Percentiles rank a stretch among this genome's conserved stretches.
These are phyloP conservation scores for Kazachstania sp. DNA, from an alignment of 1,139 yeast genomes.

Conservation along the genomic window DNA sequence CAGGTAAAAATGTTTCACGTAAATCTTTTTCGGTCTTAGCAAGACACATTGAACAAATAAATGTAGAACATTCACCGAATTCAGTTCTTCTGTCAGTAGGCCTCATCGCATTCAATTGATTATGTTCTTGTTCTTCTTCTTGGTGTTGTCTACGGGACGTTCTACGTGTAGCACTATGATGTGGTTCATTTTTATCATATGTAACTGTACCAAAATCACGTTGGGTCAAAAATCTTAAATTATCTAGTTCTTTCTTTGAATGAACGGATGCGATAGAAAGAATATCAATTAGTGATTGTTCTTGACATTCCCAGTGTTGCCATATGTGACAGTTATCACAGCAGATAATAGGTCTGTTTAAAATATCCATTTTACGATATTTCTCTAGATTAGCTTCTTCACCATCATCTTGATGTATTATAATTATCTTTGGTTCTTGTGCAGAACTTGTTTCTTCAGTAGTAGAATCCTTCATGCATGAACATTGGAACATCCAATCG, in stretches of 20 bases:
- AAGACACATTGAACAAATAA: slow-evolving; percentile 24
- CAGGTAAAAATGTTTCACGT: slow-evolving; percentile 20
- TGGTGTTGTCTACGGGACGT: slow-evolving; percentile 18
- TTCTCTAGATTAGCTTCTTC: slow-evolving; percentile 24
- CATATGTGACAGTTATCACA: slow-evolving; percentile 30
- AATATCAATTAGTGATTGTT: slow-evolving; percentile 10
- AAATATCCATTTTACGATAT: not conserved
- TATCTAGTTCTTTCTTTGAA: slow-evolving; percentile 8
- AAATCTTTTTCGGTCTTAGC: slow-evolving; percentile 18
- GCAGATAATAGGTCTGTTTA: slow-evolving; percentile 20
- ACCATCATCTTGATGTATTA: slow-evolving; percentile 11
- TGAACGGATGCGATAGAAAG: slow-evolving; percentile 8
- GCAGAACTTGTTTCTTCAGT: slow-evolving; percentile 3
- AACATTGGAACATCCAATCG: slow-evolving; percentile 29
- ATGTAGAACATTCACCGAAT: slow-evolving; percentile 17
- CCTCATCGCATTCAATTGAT: slow-evolving; percentile 9
- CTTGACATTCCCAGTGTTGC: slow-evolving; percentile 30
- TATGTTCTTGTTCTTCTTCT: slow-evolving; percentile 7
- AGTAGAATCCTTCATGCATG: slow-evolving; percentile 11
- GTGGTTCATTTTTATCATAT: slow-evolving; percentile 10
- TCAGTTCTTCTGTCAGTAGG: slow-evolving; percentile 23
- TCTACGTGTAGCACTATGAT: slow-evolving; percentile 15
- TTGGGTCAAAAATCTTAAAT: slow-evolving; percentile 9
- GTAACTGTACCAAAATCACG: slow-evolving; percentile 17
- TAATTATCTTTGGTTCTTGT: not conserved